phyloP scores from a whole-genome alignment of 2,329 filamentous ascomycete genomes.

The Colletotrichum spaethianum region DNA sequence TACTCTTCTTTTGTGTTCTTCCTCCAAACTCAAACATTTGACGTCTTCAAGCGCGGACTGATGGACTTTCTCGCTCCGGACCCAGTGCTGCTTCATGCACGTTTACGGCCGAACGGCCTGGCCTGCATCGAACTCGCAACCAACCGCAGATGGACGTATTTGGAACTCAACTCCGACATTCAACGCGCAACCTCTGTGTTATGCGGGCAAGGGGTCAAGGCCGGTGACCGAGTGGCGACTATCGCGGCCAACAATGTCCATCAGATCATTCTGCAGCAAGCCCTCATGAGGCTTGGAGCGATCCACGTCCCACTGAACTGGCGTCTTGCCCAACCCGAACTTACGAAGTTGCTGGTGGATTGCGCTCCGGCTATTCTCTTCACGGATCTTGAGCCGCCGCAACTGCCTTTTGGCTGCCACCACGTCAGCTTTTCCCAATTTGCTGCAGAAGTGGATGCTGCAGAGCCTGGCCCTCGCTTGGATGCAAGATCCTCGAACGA shows the following conservation, averaged over 20 bases:
- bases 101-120: slow-evolving; percentile 35
- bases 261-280: slow-evolving; percentile 39
- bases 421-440: slow-evolving; percentile 12
- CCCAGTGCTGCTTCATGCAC: slow-evolving; percentile 37
- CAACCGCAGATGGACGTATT: slow-evolving; percentile 39
- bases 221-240: slow-evolving; percentile 34
- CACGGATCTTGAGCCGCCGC: slow-evolving; percentile 25
- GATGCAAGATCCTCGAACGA: slow-evolving; percentile 9
- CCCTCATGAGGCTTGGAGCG: slow-evolving; percentile 29
- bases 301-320: slow-evolving; percentile 37
- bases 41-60: not conserved
- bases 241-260: slow-evolving; percentile 31
- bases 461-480: slow-evolving; percentile 9
- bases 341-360: slow-evolving; percentile 24
- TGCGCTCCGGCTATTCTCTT: slow-evolving; percentile 29
- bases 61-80: slow-evolving; percentile 21
- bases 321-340: slow-evolving; percentile 38
- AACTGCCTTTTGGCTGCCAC: slow-evolving; percentile 22
- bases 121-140: slow-evolving; percentile 38
- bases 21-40: not conserved
- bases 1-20: not conserved
- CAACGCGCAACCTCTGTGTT: slow-evolving; percentile 29
- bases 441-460: slow-evolving; percentile 5
- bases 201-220: slow-evolving; percentile 11
- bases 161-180: slow-evolving; percentile 37